These are phyloP conservation scores for Syzygium aqueum DNA, from an alignment of 345 rosid genomes.

Conservation along the genomic window DNA sequence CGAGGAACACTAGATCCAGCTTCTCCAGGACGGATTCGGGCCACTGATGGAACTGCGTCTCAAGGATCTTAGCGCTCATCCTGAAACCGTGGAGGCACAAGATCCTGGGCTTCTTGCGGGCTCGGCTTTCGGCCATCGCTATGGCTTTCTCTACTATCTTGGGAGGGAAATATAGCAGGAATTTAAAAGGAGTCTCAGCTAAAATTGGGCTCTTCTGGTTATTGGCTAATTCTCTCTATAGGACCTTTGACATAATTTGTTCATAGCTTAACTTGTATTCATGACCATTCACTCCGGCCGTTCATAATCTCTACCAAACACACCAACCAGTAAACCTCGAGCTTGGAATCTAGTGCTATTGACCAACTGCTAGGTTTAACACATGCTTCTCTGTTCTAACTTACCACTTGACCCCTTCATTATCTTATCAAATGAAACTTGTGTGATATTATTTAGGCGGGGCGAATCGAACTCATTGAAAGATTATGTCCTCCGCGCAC, in stretches of 20 bases:
- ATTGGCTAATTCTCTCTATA: not conserved
- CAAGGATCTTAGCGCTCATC: conserved; percentile 27
- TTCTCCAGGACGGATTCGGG: conserved; percentile 10
- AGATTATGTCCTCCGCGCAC: not conserved
- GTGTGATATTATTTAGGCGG: not conserved
- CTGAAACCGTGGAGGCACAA: conserved; percentile 39
- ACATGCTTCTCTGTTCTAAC: not conserved
- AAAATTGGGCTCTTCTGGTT: not conserved
- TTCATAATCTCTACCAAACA: not conserved
- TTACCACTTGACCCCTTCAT: not conserved
- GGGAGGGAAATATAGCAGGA: not conserved
- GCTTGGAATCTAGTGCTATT: not conserved
- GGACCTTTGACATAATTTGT: not conserved
- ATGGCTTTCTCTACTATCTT: not conserved
- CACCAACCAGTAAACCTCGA: not conserved
- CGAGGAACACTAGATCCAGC: conserved; percentile 32
- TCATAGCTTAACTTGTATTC: not conserved
- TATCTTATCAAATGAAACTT: not conserved
- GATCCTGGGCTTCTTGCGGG: not conserved
- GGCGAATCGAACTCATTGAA: not conserved
- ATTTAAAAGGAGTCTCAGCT: not conserved
- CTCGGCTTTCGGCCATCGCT: not conserved
- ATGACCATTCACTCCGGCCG: not conserved
- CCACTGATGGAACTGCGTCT: conserved; percentile 6
- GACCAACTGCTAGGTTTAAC: not conserved